Conservation (phyloP, 192 early-diverging fungal genomes). For the Linnemannia schmuckeri region DNA sequence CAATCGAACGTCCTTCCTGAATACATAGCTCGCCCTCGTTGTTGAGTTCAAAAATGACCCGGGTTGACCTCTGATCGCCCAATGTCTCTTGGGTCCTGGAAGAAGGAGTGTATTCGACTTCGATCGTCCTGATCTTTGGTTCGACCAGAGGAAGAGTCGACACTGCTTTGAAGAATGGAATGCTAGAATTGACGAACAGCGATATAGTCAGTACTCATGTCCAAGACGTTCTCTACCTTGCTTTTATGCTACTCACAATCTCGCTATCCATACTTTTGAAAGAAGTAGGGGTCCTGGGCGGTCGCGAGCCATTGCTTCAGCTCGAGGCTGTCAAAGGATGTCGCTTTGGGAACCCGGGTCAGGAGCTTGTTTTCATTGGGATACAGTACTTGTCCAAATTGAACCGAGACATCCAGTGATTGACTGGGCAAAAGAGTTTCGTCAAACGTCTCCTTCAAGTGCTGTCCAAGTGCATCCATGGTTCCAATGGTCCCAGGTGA, state of each 20-base stretch:
- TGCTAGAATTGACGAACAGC: constrained; percentile 6
- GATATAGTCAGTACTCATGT: neutral
- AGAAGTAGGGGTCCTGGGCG: constrained; percentile 30
- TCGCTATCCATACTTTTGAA: constrained; percentile 15
- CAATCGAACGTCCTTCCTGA: constrained; percentile 6
- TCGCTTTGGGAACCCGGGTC: constrained; percentile 11
- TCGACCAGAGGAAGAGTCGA: constrained; percentile 21
- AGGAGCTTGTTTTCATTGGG: constrained; percentile 10
- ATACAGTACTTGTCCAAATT: constrained; percentile 42
- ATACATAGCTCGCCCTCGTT: constrained; percentile 27
- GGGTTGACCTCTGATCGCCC: neutral
- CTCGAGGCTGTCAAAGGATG: constrained; percentile 19
- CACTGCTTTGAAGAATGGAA: constrained; percentile 44
- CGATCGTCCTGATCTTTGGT: constrained; percentile 31
- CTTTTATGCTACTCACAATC: neutral
- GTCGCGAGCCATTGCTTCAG: constrained; percentile 33
- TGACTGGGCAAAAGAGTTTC: neutral
- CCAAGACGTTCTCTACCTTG: neutral
- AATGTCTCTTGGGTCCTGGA: neutral
- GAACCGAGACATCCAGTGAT: constrained; percentile 21
- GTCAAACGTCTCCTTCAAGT: constrained; percentile 1
- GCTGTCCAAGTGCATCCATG: constrained; percentile 8
- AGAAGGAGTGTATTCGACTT: constrained; percentile 37
- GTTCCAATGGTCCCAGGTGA: constrained; percentile 12
- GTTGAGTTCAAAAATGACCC: constrained; percentile 26